Evolutionary conservation across 495 filamentous ascomycete species (phyloP).

Genomic region (Penicillium soppii): DNA sequence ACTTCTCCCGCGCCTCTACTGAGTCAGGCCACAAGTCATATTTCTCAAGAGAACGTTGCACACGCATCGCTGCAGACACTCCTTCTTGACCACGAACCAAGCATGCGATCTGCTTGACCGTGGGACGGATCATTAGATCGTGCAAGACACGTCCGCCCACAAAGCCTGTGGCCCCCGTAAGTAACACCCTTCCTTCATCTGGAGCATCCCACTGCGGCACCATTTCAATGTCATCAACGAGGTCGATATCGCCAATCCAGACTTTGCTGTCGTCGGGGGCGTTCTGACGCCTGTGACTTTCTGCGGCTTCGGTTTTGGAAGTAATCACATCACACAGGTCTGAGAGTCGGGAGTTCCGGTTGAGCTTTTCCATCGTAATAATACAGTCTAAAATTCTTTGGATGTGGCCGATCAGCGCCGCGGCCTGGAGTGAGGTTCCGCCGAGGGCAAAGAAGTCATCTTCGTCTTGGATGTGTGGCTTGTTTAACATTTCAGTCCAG

Average conservation of each 20-base stretch:
- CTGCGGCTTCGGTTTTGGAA: background rate
- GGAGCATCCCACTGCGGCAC: background rate
- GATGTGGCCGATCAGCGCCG: background rate
- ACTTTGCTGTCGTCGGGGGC: background rate
- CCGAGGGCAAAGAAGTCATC: background rate
- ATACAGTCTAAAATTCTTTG: background rate
- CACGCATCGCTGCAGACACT: background rate
- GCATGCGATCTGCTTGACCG: conserved; percentile 12
- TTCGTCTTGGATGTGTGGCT: background rate
- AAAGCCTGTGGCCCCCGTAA: conserved; percentile 17
- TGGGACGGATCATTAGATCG: background rate
- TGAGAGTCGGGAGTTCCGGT: background rate
- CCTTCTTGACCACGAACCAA: conserved; percentile 1
- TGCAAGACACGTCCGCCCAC: conserved; percentile 8
- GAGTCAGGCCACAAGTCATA: conserved; percentile 7
- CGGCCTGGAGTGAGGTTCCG: background rate
- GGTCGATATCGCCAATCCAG: background rate
- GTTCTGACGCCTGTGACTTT: background rate
- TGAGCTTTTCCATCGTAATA: background rate
- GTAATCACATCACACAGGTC: background rate
- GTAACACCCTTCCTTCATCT: background rate
- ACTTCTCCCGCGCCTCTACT: background rate
- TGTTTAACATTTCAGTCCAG: background rate
- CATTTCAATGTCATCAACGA: background rate
- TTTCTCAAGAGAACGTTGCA: conserved; percentile 1